These are phyloP conservation scores for Boletus smithii DNA, from an alignment of 1,284 basidiomycete species.

Conservation along the genomic window DNA sequence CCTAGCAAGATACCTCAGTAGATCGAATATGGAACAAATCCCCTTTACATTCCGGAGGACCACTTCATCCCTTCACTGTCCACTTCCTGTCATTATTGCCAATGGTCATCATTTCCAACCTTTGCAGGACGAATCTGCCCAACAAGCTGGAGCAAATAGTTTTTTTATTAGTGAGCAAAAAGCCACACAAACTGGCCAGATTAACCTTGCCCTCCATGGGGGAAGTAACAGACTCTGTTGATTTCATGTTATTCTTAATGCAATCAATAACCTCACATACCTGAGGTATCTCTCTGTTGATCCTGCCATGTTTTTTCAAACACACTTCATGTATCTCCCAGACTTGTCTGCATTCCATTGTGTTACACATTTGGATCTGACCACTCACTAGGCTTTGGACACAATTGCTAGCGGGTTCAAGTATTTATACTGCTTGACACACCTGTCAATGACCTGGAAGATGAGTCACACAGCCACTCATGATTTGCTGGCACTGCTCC, in stretches of 20 bases:
- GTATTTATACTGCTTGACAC: background rate
- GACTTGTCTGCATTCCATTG: background rate
- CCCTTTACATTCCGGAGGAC: no score
- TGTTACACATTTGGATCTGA: constrained; percentile 2
- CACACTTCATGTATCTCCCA: background rate
- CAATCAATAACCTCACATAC: background rate
- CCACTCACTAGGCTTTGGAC: background rate
- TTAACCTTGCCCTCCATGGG: background rate
- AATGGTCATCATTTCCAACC: no score
- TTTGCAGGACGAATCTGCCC: no score
- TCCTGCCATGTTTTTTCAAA: background rate
- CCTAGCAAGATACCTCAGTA: no score
- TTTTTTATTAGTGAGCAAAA: background rate
- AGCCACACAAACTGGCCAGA: background rate
- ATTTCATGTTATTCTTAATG: background rate
- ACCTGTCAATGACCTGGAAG: constrained; percentile 5
- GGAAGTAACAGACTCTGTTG: background rate
- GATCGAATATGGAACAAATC: no score
- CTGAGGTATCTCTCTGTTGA: background rate
- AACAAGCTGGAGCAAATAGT: background rate
- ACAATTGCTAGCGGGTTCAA: background rate
- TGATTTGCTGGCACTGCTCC: background rate
- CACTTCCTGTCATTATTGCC: no score
- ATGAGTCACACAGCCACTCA: no score
- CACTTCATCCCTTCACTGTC: no score